Evolutionary conservation across 1,139 yeast species (phyloP).

Genomic region (Zhuliangozyma parablackwelliae): DNA sequence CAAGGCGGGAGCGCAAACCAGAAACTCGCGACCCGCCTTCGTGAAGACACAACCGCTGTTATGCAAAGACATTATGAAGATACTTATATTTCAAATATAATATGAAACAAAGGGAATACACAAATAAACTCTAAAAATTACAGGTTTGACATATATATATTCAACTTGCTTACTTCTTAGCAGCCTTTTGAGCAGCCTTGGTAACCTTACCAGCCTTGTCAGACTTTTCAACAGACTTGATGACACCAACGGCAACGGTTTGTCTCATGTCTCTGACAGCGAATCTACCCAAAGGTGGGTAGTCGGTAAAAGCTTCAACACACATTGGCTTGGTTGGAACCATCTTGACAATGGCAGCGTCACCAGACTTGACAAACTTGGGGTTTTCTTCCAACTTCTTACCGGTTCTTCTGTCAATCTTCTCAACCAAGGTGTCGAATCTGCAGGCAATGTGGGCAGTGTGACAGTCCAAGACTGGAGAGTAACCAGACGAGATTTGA

Average conservation of each 20-base stretch:
- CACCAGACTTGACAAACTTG: slow-evolving; percentile 88
- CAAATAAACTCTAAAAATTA: too few relatives aligned
- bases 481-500: slow-evolving; percentile 89
- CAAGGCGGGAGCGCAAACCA: too few relatives aligned
- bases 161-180: slow-evolving; percentile 70
- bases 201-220: slow-evolving; percentile 98
- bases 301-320: slow-evolving; percentile 94
- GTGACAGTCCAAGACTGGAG: slow-evolving; percentile 93
- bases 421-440: slow-evolving; percentile 77
- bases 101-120: too few relatives aligned
- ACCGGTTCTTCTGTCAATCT: slow-evolving; percentile 95
- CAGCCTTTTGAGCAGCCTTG: slow-evolving; percentile 99
- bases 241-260: slow-evolving; percentile 99
- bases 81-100: too few relatives aligned
- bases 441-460: slow-evolving; percentile 94
- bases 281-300: slow-evolving; percentile 99
- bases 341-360: slow-evolving; percentile 89
- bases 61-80: too few relatives aligned
- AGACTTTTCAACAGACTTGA: slow-evolving; percentile 95
- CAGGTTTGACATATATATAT: too few relatives aligned
- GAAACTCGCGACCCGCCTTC: too few relatives aligned
- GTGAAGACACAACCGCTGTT: too few relatives aligned
- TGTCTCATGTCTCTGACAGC: slow-evolving; percentile 99
- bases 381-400: slow-evolving; percentile 80
- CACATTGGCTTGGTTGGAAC: slow-evolving; percentile 95